Evolutionary conservation across 2,329 filamentous ascomycete genomes (phyloP).

Genomic region (Ophiostoma himal-ulmi): DNA sequence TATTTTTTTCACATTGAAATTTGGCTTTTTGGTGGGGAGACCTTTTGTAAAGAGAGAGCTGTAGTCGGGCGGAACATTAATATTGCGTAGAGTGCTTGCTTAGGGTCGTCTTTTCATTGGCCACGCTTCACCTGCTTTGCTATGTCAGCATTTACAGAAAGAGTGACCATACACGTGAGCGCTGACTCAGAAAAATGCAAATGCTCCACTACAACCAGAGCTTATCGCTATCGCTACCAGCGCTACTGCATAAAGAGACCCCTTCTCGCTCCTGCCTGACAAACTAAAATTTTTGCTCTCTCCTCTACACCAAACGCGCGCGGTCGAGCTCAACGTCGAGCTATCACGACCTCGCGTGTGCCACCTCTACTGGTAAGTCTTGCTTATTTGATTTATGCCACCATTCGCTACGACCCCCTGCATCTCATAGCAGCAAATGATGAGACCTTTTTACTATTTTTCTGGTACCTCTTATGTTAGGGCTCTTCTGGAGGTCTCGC

Average conservation of each 20-base stretch:
- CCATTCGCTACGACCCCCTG: neutral
- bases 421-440: slow-evolving; percentile 45
- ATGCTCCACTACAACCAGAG: neutral
- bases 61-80: neutral
- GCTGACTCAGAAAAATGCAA: slow-evolving; percentile 14
- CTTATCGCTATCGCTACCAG: neutral
- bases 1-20: slow-evolving; percentile 13
- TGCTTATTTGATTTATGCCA: neutral
- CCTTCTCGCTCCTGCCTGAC: neutral
- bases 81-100: neutral
- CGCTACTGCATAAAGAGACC: neutral
- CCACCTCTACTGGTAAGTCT: slow-evolving; percentile 18
- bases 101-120: neutral
- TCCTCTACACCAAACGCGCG: slow-evolving; percentile 8
- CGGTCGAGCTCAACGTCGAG: slow-evolving; percentile 5
- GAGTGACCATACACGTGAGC: neutral
- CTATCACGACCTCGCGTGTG: neutral
- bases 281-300: slow-evolving; percentile 5
- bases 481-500: slow-evolving; percentile 37
- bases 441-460: slow-evolving; percentile 61
- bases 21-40: slow-evolving; percentile 4
- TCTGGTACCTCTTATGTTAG: slow-evolving; percentile 99
- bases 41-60: neutral
- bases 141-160: neutral
- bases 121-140: neutral